Evolutionary conservation across 2,329 filamentous ascomycete species (phyloP), one percentile per base, ranked within the genome.

Genomic region (Talaromyces marneffei): DNA sequence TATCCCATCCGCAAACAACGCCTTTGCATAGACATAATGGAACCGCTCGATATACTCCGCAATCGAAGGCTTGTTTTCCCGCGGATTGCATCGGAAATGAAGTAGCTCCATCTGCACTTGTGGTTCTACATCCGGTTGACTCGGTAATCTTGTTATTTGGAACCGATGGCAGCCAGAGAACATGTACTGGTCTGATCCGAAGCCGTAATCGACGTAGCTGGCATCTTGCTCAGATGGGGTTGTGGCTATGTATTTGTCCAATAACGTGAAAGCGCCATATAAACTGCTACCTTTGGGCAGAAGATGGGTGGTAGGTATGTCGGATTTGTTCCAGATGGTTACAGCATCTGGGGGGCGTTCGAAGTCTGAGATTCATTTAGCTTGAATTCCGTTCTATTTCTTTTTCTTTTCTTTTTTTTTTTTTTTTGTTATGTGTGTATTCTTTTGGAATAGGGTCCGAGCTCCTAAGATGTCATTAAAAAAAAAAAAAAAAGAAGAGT

Each of bases 121-220:
- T 5, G 35, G 14, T 29, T 60, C 39, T 18, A n/a, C 18, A 27
- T 35, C 9, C 25, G 57, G 9, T n/a, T 16, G 46, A 35, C 16
- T 25, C 44, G 55, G 48, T 7, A 62, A 27, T 40, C 62, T 31
- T n/a, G 59, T 62, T 29, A 65, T 62, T 6, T 64, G 65, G 37
- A 66, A 61, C 12, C 65, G 57, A 52, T 66, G 65, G 10, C 63
- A 66, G 14, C 65, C 65, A 10, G 56, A 57, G 18, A 66, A 66
- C 4, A 31, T 31, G 16, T 16, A 61, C 10, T 54, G 25, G 40
- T 66, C 63, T 2, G 65, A 66, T 1, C 65, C 65, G 35, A 64
- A 66, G 42, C 63, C 63, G 39, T 65, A 66, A 33, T 65, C 63
- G 12, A 66, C 62, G 20, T 64, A 65, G n/a, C 63, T 66, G 23